Percentiles rank a stretch among this genome's conserved stretches.
phyloP scores from a whole-genome alignment of 2,329 filamentous ascomycete species.

The Whalleya microplaca region DNA sequence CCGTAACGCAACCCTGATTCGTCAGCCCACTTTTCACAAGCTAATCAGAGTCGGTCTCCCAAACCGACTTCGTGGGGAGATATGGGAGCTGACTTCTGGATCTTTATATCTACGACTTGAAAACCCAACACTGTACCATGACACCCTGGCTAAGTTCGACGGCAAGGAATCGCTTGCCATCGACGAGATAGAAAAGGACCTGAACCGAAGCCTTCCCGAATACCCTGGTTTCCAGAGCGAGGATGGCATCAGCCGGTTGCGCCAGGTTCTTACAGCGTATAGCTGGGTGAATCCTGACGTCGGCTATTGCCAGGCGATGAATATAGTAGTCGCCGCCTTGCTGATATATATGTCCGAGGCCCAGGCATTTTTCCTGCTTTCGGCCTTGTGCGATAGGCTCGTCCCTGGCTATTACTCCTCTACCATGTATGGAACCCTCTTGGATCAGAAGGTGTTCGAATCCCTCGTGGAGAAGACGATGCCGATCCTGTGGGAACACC shows the following conservation, averaged over 20 bases:
- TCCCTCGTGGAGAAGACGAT: slow-evolving; percentile 98
- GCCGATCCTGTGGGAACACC: slow-evolving; percentile 96
- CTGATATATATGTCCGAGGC: slow-evolving; percentile 98
- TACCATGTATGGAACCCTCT: slow-evolving; percentile 97
- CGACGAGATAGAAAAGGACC: slow-evolving; percentile 97
- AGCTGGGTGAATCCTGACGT: slow-evolving; percentile 96
- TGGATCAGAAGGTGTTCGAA: slow-evolving; percentile 97
- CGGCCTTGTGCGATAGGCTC: slow-evolving; percentile 86
- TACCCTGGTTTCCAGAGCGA: slow-evolving; percentile 97
- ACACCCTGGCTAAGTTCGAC: slow-evolving; percentile 81
- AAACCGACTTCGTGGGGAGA: slow-evolving; percentile 88
- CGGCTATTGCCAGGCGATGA: slow-evolving; percentile 99
- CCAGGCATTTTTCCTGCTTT: slow-evolving; percentile 94
- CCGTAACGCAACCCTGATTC: slow-evolving; percentile 86
- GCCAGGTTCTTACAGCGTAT: slow-evolving; percentile 92
- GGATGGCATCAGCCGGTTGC: slow-evolving; percentile 87
- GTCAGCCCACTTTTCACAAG: slow-evolving; percentile 97
- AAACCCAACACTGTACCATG: slow-evolving; percentile 79
- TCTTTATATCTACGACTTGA: slow-evolving; percentile 88
- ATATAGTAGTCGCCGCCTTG: slow-evolving; percentile 96
- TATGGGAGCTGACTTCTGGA: slow-evolving; percentile 94
- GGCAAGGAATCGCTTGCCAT: slow-evolving; percentile 92
- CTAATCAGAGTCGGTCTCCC: slow-evolving; percentile 93
- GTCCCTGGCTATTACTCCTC: slow-evolving; percentile 97
- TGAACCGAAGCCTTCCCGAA: slow-evolving; percentile 94